Evolutionary conservation across 495 filamentous ascomycete species (phyloP), one percentile per base, ranked within the genome.

Genomic region (Aspergillus egyptiacus): DNA sequence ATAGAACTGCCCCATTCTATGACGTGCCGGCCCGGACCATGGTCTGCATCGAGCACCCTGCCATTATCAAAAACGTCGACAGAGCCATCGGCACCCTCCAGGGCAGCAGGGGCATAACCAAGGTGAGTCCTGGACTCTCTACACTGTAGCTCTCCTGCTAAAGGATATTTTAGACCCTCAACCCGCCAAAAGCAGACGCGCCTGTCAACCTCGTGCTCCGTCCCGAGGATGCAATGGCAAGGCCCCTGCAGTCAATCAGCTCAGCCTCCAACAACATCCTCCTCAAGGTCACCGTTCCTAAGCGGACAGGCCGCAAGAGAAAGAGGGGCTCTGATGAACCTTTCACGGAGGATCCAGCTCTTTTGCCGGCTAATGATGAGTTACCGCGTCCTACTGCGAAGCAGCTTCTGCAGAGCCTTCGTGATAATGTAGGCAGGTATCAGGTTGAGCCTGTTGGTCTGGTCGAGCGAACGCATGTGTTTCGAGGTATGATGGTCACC

Each of bases 21-120:
- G 33, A 66, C 0, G 71, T 95, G 22, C 89, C 87, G 2, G 50
- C 71, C 25, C 73, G 78, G 33, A 72, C 73, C 15, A 71, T 96
- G 35, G 77, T 89, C 25, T 83, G 82, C 48, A 76, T 97, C 18
- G 93, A 98, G 60, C 90, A 97, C 65, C 93, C 94, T 5, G 84
- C 83, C 50, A 81, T 94, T 41, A 70, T 97, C 57, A 80, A 79
- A 56, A 84, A 96, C 66, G 58, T 95, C 43, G 84, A 94, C 54
- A 87, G 83, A 49, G 93, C 79, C 14, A 74, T 97, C 50, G 75
- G 81, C 15, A 91, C 89, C 0, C 77, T 97, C 17, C 86, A 90
- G 1, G 80, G 81, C 5, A 72, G 78, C 28, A 63, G 71, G 15
- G 77, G 82, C 20, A 77, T 95, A 25, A 65, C 76, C 48, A 79